Evolutionary conservation across 768 basidiomycete genomes (phyloP), one percentile per base, ranked within the genome.

Genomic region (Termitomyces sp.): DNA sequence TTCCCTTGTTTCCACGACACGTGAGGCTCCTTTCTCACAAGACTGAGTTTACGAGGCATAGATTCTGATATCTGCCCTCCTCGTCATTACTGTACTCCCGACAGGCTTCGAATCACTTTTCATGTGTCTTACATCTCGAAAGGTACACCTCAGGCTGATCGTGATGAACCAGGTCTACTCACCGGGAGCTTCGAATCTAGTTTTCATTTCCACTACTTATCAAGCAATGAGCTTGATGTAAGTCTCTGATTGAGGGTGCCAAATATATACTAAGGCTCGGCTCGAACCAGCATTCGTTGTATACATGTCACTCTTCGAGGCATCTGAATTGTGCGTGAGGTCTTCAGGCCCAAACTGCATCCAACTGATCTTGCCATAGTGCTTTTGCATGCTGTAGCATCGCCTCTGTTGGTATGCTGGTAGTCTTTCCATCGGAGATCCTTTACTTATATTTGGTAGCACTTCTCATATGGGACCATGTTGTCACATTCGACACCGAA

Each of bases 371-470:
- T 32, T 48, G 14, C 37, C 32, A 42, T 53, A 71, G 68, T 55
- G 69, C 70, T 11, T 71, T 71, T 52, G 66, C 52, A 9, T 71
- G 70, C 60, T 71, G 69, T 31, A 69, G 66, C 54, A 65, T 71
- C 51, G 70, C 70, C 12, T 62, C 70, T 54, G 66, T 67, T 12
- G 66, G 68, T 69, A n/a, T 12, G 65, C 53, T 4, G 14, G 11
- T 16, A 9, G n/a, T 43, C 0, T n/a, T 12, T 25, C 14, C 2
- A 17, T 21, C 19, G n/a, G 3, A 11, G 17, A 17, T 16, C 23
- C 21, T 27, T 41, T 11, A 8, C 1, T 49, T 21, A 49, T n/a
- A 9, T 34, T 11, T 37, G 4, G n/a, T 41, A 71, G 70, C 69
- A 5, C 65, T 71, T 32, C 66, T 69, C 43, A 59, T 69, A 10